These are phyloP conservation scores for Fusarium sp. DNA, from an alignment of 2,329 filamentous ascomycete genomes.

Conservation along the genomic window DNA sequence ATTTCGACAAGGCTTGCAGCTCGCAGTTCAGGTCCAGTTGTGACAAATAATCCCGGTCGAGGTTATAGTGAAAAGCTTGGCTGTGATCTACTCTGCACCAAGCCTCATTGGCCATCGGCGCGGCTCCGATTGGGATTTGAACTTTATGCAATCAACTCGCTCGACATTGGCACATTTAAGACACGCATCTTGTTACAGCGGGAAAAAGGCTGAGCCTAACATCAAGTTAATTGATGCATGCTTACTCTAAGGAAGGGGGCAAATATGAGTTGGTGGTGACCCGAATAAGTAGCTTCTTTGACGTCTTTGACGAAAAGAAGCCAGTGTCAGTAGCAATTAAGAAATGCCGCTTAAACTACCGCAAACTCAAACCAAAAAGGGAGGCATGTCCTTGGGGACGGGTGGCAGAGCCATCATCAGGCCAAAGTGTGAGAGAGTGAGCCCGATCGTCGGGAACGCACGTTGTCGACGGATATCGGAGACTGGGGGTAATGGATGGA, in stretches of 20 bases:
- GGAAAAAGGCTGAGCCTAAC: not conserved
- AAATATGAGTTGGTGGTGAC: too few relatives aligned
- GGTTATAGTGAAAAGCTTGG: not conserved
- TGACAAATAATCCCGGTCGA: not conserved
- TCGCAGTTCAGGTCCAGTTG: not conserved
- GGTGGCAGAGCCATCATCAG: not conserved
- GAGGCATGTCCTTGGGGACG: not conserved
- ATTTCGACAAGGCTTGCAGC: not conserved
- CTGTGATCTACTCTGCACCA: constrained; percentile 4
- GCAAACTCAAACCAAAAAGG: not conserved
- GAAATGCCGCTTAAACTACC: not conserved
- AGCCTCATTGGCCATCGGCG: constrained; percentile 1
- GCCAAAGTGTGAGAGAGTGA: not conserved
- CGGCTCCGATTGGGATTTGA: not conserved
- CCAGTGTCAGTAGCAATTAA: not conserved
- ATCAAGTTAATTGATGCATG: not conserved
- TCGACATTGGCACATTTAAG: not conserved
- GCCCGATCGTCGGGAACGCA: constrained; percentile 30
- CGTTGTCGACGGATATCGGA: constrained; percentile 29
- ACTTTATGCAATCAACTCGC: constrained; percentile 3
- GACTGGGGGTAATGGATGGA: constrained; percentile 5
- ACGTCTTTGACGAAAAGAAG: not conserved
- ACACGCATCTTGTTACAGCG: not conserved
- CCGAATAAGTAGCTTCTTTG: not conserved
- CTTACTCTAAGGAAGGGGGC: not conserved